Base-by-base conservation (phyloP, 2,329 filamentous ascomycete genomes). In the Rhynchosporium graminicola region DNA sequence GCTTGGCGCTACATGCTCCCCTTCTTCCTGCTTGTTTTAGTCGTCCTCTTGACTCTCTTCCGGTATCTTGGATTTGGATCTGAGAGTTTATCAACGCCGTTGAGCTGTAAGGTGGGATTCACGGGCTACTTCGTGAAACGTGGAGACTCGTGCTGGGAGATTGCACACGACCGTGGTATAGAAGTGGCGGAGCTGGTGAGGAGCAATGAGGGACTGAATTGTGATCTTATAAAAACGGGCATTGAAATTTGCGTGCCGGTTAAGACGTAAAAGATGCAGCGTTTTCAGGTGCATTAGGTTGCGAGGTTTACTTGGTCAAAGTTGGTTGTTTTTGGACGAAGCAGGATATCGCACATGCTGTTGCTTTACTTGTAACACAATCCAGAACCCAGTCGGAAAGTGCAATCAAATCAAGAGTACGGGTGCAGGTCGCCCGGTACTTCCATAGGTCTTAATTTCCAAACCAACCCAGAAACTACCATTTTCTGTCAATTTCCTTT, bases 1-100 rank as follows among this genome's bases (percentile, higher is more conserved):
- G 82, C 63, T 75, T 82, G 74, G 26, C 68, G 72, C 5, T 79
- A 83, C 67, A 72, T 73, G 43, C 74, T 86, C 48, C 67, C 60
- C 1, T 62, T 62, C 54, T 58, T 62, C 55, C 33, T 62, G 5
- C 60, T 58, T n/a, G 74, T 56, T 58, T 73, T 7, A 81, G 80
- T 4, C 80, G 85, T 64, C 82, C 80, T 7, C 85, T 83, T 71
- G 84, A 81, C 81, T 77, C 71, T 5, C 78, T 86, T 69, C 80
- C 78, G 1, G 68, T 60, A 52, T 31, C 40, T 60, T 28, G 50
- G 50, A 9, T 55, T 52, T 40, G 48, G 33, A 8, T 20, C 38
- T 12, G 38, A 15, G 10, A 2, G 33, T 4, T 20, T 20, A 9
- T 28, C 48, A 47, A 10, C 15, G 50, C 58, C 58, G 10, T 29